phyloP scores from a whole-genome alignment of 140 eudicot genomes.

The Bidens hawaiensis region DNA sequence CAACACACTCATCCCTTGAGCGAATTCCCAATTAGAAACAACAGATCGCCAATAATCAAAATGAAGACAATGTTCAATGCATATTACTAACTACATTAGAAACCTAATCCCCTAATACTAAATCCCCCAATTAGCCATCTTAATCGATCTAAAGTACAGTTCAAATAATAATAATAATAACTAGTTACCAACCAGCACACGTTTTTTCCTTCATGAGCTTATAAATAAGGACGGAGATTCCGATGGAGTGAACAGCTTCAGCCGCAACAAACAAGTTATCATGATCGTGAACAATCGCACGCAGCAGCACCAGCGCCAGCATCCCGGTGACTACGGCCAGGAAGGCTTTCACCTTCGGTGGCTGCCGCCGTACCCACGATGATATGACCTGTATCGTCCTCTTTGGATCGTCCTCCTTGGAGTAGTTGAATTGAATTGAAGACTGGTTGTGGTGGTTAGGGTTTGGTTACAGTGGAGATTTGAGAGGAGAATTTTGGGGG shows the following conservation, averaged over 20 bases:
- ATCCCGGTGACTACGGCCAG: slow-evolving; percentile 82
- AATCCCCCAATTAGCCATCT: not conserved
- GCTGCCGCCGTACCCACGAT: slow-evolving; percentile 78
- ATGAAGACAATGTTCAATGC: slow-evolving; percentile 7
- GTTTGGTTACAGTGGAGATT: slow-evolving; percentile 25
- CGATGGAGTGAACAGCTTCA: slow-evolving; percentile 93
- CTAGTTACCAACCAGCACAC: slow-evolving; percentile 67
- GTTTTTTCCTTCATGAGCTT: slow-evolving; percentile 88
- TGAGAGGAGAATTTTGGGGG: slow-evolving; percentile 10
- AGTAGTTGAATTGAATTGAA: not conserved
- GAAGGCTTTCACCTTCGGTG: slow-evolving; percentile 97
- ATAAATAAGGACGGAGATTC: slow-evolving; percentile 81
- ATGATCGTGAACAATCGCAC: slow-evolving; percentile 88
- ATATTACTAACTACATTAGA: not conserved
- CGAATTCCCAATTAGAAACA: not conserved
- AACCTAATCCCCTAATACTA: too few species aligned
- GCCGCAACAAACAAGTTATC: slow-evolving; percentile 95
- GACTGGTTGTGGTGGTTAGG: slow-evolving; percentile 21
- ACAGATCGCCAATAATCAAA: not conserved
- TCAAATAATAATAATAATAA: too few species aligned
- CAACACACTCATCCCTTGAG: too few species aligned
- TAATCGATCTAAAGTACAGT: not conserved
- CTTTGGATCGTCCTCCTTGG: slow-evolving; percentile 64
- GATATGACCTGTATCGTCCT: slow-evolving; percentile 58
- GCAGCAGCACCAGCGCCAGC: slow-evolving; percentile 66